phyloP scores from a whole-genome alignment of 345 rosid genomes.

The Cardamine chenopodiifolia region DNA sequence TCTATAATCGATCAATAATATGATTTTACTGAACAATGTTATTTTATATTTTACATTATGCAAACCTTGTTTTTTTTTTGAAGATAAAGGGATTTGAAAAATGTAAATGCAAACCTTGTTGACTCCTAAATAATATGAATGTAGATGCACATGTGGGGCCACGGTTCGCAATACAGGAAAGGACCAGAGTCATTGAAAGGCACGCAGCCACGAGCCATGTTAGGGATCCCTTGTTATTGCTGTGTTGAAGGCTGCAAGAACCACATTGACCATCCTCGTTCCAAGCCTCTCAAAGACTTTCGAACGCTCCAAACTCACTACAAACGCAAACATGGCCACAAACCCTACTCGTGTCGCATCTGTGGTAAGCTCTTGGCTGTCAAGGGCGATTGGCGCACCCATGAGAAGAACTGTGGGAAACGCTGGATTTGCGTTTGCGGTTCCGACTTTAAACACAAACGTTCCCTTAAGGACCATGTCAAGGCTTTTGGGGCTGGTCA shows the following conservation, averaged over 20 bases:
- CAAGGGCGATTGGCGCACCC: slow-evolving; percentile 92
- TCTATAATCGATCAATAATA: not conserved
- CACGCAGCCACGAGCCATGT: slow-evolving; percentile 66
- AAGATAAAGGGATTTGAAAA: too few species aligned
- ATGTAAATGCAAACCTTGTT: too few species aligned
- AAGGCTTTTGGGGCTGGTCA: slow-evolving; percentile 77
- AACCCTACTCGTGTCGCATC: slow-evolving; percentile 68
- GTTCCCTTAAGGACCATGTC: slow-evolving; percentile 85
- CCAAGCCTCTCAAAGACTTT: slow-evolving; percentile 83
- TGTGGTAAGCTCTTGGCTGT: slow-evolving; percentile 83
- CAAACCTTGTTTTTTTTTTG: too few species aligned
- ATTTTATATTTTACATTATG: not conserved
- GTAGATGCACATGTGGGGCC: slow-evolving; percentile 99
- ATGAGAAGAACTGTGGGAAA: slow-evolving; percentile 90
- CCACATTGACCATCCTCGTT: slow-evolving; percentile 72
- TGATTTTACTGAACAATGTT: not conserved
- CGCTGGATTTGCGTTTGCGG: slow-evolving; percentile 91
- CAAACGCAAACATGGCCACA: slow-evolving; percentile 81
- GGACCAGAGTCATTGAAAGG: slow-evolving; percentile 81
- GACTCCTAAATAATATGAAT: not conserved
- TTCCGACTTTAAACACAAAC: slow-evolving; percentile 89
- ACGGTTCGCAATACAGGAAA: slow-evolving; percentile 78
- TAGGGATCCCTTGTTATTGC: slow-evolving; percentile 82
- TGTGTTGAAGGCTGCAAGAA: slow-evolving; percentile 84
- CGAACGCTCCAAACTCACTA: slow-evolving; percentile 84